phyloP scores from a whole-genome alignment of 2,329 filamentous ascomycete genomes.

The Periconia sp. region DNA sequence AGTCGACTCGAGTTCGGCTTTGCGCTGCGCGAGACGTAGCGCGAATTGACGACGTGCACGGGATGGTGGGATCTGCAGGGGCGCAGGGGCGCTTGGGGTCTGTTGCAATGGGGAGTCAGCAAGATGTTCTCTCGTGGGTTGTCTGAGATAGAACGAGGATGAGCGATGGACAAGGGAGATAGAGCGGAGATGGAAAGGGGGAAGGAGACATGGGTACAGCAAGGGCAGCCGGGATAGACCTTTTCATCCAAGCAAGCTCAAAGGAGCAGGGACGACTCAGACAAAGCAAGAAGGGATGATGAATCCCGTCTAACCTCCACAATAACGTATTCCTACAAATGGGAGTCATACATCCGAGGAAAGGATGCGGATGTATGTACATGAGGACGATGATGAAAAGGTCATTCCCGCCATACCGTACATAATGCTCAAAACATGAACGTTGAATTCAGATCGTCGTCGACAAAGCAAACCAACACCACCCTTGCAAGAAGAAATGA shows the following conservation, averaged over 20 bases:
- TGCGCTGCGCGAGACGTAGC: constrained; percentile 68
- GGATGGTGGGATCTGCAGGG: constrained; percentile 82
- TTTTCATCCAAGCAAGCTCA: background rate
- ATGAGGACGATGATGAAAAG: constrained; percentile 16
- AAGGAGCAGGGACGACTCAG: background rate
- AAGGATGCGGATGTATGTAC: constrained; percentile 32
- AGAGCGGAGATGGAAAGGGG: background rate
- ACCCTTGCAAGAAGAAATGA: constrained; percentile 9
- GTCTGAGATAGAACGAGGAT: constrained; percentile 2
- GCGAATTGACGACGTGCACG: constrained; percentile 87
- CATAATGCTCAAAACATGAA: constrained; percentile 7
- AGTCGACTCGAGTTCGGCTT: constrained; percentile 34
- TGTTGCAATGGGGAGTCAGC: background rate
- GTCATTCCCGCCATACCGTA: constrained; percentile 6
- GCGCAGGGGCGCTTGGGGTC: constrained; percentile 54
- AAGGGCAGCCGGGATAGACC: background rate
- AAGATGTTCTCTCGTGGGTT: constrained; percentile 5
- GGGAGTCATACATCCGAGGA: constrained; percentile 21
- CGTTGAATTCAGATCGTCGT: constrained; percentile 3
- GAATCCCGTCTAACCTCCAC: constrained; percentile 16
- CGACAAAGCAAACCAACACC: constrained; percentile 13
- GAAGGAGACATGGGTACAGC: background rate
- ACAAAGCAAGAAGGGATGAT: constrained; percentile 12
- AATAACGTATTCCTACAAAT: constrained; percentile 34
- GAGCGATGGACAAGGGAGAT: background rate